These are phyloP conservation scores for Pseudonitzschia delicatissima DNA, from an alignment of 108 stramenopile species.

Conservation along the genomic window DNA sequence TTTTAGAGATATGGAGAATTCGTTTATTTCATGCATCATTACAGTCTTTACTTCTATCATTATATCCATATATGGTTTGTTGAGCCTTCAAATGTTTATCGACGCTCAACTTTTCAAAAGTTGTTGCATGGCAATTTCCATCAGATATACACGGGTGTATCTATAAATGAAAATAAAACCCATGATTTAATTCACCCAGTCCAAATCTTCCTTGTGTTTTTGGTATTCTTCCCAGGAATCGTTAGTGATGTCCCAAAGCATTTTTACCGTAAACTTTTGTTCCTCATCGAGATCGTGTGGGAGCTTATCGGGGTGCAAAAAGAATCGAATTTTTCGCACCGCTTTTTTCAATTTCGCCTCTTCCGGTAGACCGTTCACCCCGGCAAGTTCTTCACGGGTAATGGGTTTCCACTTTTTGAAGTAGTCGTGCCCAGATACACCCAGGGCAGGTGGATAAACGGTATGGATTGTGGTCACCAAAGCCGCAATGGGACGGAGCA, in stretches of 20 bases:
- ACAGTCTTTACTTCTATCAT: too few relatives aligned
- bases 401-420: slow-evolving; percentile 78
- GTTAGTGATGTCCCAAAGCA: slow-evolving; percentile 81
- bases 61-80: too few relatives aligned
- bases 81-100: too few relatives aligned
- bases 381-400: slow-evolving; percentile 33
- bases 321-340: slow-evolving; percentile 77
- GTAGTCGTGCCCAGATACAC: slow-evolving; percentile 67
- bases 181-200: slow-evolving; percentile 46
- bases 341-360: slow-evolving; percentile 78
- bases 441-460: slow-evolving; percentile 77
- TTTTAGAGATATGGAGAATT: too few relatives aligned
- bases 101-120: too few relatives aligned
- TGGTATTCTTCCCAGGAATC: slow-evolving; percentile 81
- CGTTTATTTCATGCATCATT: too few relatives aligned
- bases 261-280: slow-evolving; percentile 67
- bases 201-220: slow-evolving; percentile 52
- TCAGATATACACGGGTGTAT: too few relatives aligned
- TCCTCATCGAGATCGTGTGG: slow-evolving; percentile 68
- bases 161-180: too few relatives aligned
- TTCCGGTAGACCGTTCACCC: slow-evolving; percentile 42
- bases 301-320: slow-evolving; percentile 80
- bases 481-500: slow-evolving; percentile 67
- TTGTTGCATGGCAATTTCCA: too few relatives aligned
- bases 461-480: slow-evolving; percentile 70